Evolutionary conservation across 495 filamentous ascomycete species (phyloP), one percentile per base, ranked within the genome.

Genomic region (Aspergillus coremiiformis): DNA sequence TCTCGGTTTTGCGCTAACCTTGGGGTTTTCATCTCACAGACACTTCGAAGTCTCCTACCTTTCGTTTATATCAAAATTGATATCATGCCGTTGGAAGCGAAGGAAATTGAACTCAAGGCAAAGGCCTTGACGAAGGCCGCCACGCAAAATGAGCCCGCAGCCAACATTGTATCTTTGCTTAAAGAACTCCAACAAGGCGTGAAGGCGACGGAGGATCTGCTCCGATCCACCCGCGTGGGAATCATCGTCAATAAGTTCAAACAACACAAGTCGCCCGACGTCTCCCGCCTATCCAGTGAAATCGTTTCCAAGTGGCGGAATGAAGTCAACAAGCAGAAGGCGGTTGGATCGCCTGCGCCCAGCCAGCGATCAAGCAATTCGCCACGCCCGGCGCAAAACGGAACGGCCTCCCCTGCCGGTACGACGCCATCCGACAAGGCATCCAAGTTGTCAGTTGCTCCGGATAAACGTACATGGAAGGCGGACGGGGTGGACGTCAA

Each of bases 251-350:
- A 92, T 67, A 88, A 85, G 61, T 78, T 90, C 51, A 85, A 90
- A 61, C 73, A 77, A 26, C 82, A 91, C 73, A 70, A 81, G 45
- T 79, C 91, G 58, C 83, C 84, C 49, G 82, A 86, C n/a, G 83
- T 96, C 39, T 83, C 83, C 6, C 76, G 77, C 6, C 72, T 87
- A 39, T 85, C 91, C 2, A 74, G 73, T 51, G 87, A 93, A 55
- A 88, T 97, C 46, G 89, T 98, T 17, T 75, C 75, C 35, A 91
- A 88, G 60, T 98, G 93, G 93, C 84, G 84, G 56, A 83, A 80
- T 48, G 84, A 89, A 29, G 85, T 98, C 41, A 81, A 86, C 35
- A 83, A 84, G 62, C 81, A 84, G 54, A 84, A 85, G 49, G 68
- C 72, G 7, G 78, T 75, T 49, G 78, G 73, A 22, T 71, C 74